phyloP scores from a whole-genome alignment of 177 flowering plant species.

The Vitis hybrid region DNA sequence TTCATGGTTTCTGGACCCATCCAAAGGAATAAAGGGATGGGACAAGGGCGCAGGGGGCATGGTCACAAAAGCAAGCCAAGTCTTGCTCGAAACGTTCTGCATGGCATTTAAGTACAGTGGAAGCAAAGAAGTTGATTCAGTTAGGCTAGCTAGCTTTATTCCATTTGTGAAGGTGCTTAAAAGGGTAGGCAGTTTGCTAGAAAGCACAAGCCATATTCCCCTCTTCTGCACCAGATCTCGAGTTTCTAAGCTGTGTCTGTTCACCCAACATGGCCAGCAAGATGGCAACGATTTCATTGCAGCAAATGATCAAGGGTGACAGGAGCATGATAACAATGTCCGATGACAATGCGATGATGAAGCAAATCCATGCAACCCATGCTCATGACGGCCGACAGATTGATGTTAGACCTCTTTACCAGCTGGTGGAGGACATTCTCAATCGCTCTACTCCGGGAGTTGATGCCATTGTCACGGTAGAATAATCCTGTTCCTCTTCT shows the following conservation, averaged over 20 bases:
- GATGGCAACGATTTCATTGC: neutral
- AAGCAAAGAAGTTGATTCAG: conserved; percentile 32
- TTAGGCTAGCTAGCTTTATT: conserved; percentile 5
- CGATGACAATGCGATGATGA: conserved; percentile 42
- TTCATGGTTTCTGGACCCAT: too few species aligned
- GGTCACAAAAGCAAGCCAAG: neutral
- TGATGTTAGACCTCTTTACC: conserved; percentile 40
- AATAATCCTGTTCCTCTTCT: too few species aligned
- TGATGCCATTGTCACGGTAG: conserved; percentile 7
- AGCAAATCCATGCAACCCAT: conserved; percentile 39
- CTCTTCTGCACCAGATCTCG: neutral
- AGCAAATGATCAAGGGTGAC: conserved; percentile 18
- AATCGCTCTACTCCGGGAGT: conserved; percentile 24
- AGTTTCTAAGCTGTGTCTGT: neutral
- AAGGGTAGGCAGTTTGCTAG: neutral
- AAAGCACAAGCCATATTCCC: neutral
- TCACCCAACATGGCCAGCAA: neutral
- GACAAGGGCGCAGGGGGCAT: too few species aligned
- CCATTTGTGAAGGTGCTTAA: neutral
- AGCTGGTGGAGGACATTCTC: conserved; percentile 52
- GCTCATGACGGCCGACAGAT: conserved; percentile 36
- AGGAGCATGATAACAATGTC: conserved; percentile 21
- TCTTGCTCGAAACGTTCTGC: neutral
- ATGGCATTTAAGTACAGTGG: neutral
- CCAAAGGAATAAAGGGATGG: too few species aligned